These are phyloP conservation scores for Iris pallida DNA, from an alignment of 116 monocot genomes.

Conservation along the genomic window DNA sequence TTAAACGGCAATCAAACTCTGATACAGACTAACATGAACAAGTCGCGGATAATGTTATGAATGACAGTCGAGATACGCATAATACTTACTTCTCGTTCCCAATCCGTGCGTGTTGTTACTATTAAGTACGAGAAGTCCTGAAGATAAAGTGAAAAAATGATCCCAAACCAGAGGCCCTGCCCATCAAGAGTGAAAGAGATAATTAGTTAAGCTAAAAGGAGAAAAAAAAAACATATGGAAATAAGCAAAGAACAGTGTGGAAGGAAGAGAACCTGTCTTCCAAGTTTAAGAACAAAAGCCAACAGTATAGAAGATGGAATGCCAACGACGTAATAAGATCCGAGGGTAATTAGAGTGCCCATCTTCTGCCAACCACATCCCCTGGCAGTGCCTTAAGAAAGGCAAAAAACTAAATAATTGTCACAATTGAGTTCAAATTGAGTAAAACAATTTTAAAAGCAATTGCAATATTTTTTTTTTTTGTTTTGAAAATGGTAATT, in stretches of 20 bases:
- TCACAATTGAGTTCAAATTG: too few relatives aligned
- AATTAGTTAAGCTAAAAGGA: neutral
- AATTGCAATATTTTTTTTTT: too few relatives aligned
- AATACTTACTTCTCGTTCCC: too few relatives aligned
- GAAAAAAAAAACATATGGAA: neutral
- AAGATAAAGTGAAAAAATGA: constrained; percentile 62
- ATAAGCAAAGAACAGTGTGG: neutral
- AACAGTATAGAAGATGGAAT: constrained; percentile 59
- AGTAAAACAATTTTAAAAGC: too few relatives aligned
- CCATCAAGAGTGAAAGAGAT: neutral
- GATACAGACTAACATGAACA: too few relatives aligned
- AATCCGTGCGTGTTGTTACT: neutral
- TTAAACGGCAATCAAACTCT: too few relatives aligned
- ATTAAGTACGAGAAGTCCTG: constrained; percentile 41
- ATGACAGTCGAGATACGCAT: too few relatives aligned
- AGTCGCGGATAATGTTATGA: too few relatives aligned
- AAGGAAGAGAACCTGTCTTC: constrained; percentile 42
- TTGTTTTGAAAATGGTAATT: too few relatives aligned
- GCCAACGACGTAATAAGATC: constrained; percentile 65
- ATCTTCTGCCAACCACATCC: constrained; percentile 83
- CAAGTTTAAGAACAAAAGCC: constrained; percentile 59
- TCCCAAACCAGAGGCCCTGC: constrained; percentile 82
- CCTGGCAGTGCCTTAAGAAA: constrained; percentile 51
- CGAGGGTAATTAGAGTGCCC: constrained; percentile 52
- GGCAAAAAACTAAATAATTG: too few relatives aligned